phyloP scores from a whole-genome alignment of 1,139 yeast species.

The Pichia sp. region DNA sequence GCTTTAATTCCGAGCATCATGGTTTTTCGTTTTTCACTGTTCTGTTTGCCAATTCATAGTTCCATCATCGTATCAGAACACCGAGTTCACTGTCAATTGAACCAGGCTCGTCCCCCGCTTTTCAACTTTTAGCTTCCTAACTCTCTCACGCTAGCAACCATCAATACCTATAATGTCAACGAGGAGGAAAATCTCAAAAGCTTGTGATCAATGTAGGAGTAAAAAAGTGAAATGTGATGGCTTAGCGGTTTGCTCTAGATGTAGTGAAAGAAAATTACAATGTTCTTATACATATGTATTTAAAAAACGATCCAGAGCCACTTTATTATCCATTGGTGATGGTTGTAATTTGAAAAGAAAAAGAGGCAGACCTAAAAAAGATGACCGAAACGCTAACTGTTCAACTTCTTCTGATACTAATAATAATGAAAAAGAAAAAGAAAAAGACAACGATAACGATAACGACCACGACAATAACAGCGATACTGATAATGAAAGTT shows the following conservation, averaged over 20 bases:
- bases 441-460: background rate
- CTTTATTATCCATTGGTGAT: background rate
- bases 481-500: background rate
- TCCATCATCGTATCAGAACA: too few species aligned
- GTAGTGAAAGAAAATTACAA: constrained; percentile 31
- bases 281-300: constrained; percentile 33
- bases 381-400: background rate
- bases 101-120: too few species aligned
- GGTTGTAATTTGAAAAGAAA: background rate
- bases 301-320: constrained; percentile 20
- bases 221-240: constrained; percentile 21
- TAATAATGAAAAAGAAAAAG: background rate
- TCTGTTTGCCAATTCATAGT: too few species aligned
- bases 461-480: too few species aligned
- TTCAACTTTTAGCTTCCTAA: too few species aligned
- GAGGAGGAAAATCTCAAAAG: constrained; percentile 38
- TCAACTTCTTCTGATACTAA: background rate
- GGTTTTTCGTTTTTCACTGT: too few species aligned
- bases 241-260: constrained; percentile 10
- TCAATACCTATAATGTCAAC: background rate
- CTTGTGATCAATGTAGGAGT: constrained; percentile 38
- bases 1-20: too few species aligned
- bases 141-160: too few species aligned
- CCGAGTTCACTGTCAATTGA: too few species aligned
- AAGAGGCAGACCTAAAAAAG: constrained; percentile 12